Evolutionary conservation across 1,284 basidiomycete species (phyloP), one percentile per base, ranked within the genome.

Genomic region (Chalciporus sp.): DNA sequence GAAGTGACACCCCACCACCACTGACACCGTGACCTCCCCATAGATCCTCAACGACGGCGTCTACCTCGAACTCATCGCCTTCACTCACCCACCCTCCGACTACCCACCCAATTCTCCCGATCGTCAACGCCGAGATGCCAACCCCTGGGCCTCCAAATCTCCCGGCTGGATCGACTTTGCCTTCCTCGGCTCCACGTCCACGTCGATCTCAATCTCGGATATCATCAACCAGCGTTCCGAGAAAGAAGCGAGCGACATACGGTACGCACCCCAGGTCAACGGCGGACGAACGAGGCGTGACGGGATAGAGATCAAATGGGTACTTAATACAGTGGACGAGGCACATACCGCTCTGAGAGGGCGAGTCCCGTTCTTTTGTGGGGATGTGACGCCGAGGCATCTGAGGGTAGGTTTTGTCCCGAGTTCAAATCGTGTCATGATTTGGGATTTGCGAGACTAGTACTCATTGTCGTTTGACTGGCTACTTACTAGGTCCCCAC

Each of bases 1-100:
- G n/a, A n/a, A n/a, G n/a, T n/a, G n/a, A n/a, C n/a, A n/a, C n/a
- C n/a, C n/a, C n/a, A n/a, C n/a, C n/a, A n/a, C n/a, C n/a, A n/a
- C n/a, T n/a, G n/a, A n/a, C n/a, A n/a, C n/a, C n/a, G n/a, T n/a
- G n/a, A n/a, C n/a, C n/a, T n/a, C n/a, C n/a, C n/a, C n/a, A 16
- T 16, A 86, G 85, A 69, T 86, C 53, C 71, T 89, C 17, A 62
- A 67, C 27, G 85, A 87, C 55, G 79, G 80, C n/a, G 72, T 73
- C 11, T 89, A 89, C 65, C 71, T 90, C 51, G 88, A 90, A 63
- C 76, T 89, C 29, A 80, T 90, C 61, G 76, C 80, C 17, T 89
- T 89, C 72, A 79, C 75, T 1, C 75, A 82, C 50, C 78, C 80
- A 1, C 66, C 73, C 6, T 74, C 76, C 0, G 66, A 78, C 58